phyloP scores from a whole-genome alignment of 352 stramenopile genomes.

The Phytophthora niederhauseri region DNA sequence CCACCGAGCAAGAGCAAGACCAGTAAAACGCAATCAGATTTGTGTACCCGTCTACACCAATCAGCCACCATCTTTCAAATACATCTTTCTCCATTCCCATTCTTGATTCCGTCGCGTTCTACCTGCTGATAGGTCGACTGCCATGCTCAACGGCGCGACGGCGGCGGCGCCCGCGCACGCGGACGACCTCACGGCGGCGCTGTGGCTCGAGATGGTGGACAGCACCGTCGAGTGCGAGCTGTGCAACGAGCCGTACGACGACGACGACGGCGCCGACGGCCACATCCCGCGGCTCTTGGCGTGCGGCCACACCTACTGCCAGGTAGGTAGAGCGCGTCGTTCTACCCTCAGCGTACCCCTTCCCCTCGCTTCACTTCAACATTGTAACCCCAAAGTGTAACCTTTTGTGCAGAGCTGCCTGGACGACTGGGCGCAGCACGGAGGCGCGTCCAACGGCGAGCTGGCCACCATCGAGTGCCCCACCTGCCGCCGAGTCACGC shows the following conservation, averaged over 20 bases:
- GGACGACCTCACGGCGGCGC: constrained; percentile 57
- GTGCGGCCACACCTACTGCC: constrained; percentile 86
- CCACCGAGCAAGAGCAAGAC: constrained; percentile 2
- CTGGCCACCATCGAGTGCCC: constrained; percentile 66
- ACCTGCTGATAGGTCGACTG: neutral
- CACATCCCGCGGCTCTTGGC: constrained; percentile 74
- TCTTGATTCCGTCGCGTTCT: constrained; percentile 13
- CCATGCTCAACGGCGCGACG: constrained; percentile 21
- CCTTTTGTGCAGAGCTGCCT: constrained; percentile 50
- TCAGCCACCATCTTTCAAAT: neutral
- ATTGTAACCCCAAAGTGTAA: constrained; percentile 9
- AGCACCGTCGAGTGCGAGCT: constrained; percentile 86
- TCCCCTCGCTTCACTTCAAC: constrained; percentile 6
- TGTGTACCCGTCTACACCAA: neutral
- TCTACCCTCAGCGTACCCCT: constrained; percentile 10
- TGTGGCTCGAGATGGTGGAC: constrained; percentile 81
- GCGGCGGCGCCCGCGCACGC: constrained; percentile 27
- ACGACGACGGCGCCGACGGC: constrained; percentile 56
- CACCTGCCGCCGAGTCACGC: constrained; percentile 68
- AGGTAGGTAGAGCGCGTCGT: constrained; percentile 61
- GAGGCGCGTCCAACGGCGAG: constrained; percentile 24
- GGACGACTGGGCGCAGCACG: constrained; percentile 58
- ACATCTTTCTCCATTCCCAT: constrained; percentile 1
- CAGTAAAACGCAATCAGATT: constrained; percentile 3
- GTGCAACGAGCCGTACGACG: constrained; percentile 86